Base-by-base conservation (phyloP, 768 basidiomycete genomes). In the Psilocybe azurescens region DNA sequence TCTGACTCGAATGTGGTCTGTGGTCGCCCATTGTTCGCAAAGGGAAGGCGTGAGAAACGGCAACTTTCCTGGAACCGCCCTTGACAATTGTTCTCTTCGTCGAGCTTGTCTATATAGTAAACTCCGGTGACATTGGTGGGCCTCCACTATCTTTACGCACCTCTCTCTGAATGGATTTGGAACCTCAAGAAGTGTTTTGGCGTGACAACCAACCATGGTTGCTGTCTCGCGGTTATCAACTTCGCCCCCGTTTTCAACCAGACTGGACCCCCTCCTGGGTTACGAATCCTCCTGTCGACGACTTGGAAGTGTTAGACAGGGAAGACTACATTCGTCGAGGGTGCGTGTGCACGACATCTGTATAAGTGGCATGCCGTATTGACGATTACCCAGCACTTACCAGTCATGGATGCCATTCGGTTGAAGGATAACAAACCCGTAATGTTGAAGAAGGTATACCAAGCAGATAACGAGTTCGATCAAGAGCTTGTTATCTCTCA, bases 211-310 rank as follows among this genome's bases (percentile, higher is more conserved):
- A 75, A 29, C 18, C 56, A 1, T 77, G 75, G 75, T 63, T 77
- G 1, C 53, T 67, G 9, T 64, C 64, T 4, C 54, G 60, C 30
- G 75, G 77, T 14, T 78, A 78, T 55, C 51, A 64, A 5, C 69
- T 80, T 14, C 73, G 74, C 1, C 66, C 73, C 0, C 67, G 79
- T 4, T 78, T 71, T 50, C 56, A 30, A 38, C 77, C 68, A 0
- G 69, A 65, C 33, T 77, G 77, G 77, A 60, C 65, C 0, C 73
- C 75, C 1, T 79, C 77, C 1, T 79, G 78, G 78, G 20, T 14
- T 0, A 67, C 50, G n/a, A 24, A 24, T 29, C 58, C 58, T 16
- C 20, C 30, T n/a, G 16, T 4, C 32, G 24, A 53, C 24, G 58
- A 6, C 65, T 55, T 44, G 7, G 24, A 29, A 38, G 1, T 36